Conservation (phyloP, 139 green algal genomes). For the Axilococcus clingmanii region DNA sequence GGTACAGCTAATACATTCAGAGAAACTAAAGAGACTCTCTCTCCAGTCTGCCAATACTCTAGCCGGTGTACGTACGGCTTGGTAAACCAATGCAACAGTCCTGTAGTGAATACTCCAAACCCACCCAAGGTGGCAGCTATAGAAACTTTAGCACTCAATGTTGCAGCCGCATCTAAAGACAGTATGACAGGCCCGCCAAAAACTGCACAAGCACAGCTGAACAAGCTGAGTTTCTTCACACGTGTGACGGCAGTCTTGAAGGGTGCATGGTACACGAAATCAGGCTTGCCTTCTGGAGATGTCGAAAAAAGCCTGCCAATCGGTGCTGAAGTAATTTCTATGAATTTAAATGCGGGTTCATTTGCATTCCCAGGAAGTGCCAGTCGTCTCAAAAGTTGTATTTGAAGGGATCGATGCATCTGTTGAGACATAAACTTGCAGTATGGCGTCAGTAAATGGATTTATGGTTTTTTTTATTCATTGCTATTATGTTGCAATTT, state of each 20-base stretch:
- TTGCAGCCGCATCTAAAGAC: conserved; percentile 7
- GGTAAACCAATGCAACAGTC: conserved; percentile 37
- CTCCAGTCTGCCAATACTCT: neutral
- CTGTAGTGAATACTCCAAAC: conserved; percentile 42
- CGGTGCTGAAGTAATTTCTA: no score
- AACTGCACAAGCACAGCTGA: conserved; percentile 33
- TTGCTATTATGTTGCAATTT: no score
- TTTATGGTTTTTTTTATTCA: no score
- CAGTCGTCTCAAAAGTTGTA: no score
- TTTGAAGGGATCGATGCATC: no score
- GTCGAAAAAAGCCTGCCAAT: no score
- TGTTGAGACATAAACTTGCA: no score
- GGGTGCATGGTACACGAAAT: conserved; percentile 11
- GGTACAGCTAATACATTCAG: conserved; percentile 21
- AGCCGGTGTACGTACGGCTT: conserved; percentile 19
- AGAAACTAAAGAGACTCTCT: conserved; percentile 5
- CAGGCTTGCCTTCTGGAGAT: neutral
- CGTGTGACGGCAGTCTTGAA: conserved; percentile 8
- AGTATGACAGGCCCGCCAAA: conserved; percentile 28
- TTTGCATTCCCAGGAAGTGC: no score
- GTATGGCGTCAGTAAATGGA: no score
- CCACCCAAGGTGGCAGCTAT: conserved; percentile 25
- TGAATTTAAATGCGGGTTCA: no score
- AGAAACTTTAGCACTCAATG: conserved; percentile 18
- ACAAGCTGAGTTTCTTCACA: conserved; percentile 37